These are phyloP conservation scores for Beta lomatogona DNA, from an alignment of 179 eudicot genomes.

Conservation along the genomic window DNA sequence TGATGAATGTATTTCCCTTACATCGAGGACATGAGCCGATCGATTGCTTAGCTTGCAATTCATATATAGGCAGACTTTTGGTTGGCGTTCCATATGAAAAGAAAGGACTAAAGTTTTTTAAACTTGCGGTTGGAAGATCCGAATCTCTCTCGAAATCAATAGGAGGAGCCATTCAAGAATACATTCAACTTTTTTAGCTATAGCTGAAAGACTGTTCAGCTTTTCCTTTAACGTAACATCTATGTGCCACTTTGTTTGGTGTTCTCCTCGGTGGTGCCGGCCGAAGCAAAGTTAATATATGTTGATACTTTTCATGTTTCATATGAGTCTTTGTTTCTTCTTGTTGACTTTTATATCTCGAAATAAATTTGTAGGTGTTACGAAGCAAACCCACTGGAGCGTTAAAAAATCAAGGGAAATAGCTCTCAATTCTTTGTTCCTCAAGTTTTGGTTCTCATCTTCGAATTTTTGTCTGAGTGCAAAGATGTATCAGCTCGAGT, in stretches of 20 bases:
- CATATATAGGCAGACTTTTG: too few species aligned
- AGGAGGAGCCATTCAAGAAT: conserved; percentile 55
- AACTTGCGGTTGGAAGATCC: too few species aligned
- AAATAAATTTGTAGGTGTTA: conserved; percentile 57
- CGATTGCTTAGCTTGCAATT: too few species aligned
- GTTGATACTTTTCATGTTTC: conserved; percentile 11
- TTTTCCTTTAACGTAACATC: conserved; percentile 77
- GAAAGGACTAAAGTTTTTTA: too few species aligned
- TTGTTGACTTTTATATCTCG: conserved; percentile 15
- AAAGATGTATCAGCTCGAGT: conserved; percentile 58
- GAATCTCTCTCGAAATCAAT: background rate
- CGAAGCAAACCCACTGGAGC: conserved; percentile 72
- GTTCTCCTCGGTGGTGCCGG: conserved; percentile 99
- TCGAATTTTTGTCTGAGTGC: conserved; percentile 76
- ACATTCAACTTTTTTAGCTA: conserved; percentile 75
- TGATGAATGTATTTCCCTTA: background rate
- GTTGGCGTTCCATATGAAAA: too few species aligned
- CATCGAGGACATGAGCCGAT: too few species aligned
- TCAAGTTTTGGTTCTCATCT: conserved; percentile 84
- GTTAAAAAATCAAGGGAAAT: conserved; percentile 60
- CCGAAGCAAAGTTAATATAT: conserved; percentile 83
- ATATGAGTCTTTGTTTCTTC: conserved; percentile 9
- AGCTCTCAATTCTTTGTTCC: conserved; percentile 87
- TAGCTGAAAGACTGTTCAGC: conserved; percentile 81
- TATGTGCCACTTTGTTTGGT: conserved; percentile 88